Conservation (phyloP, 176 grass and related monocot species). For the maize (Zea mays) region Zm-B73-REFERENCE-NAM-5.0 NC_050099.1:104722001-104722500, state of each 20-base stretch:
- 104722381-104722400: not conserved
- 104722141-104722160: not conserved
- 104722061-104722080: conserved; percentile 71
- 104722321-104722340: conserved; percentile 42
- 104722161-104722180: not conserved
- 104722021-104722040: conserved; percentile 71
- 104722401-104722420: conserved; percentile 25
- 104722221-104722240: conserved; percentile 76
- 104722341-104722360: conserved; percentile 31
- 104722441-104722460: conserved; percentile 26
- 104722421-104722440: conserved; percentile 29
- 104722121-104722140: conserved; percentile 11
- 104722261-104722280: conserved; percentile 79
- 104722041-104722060: conserved; percentile 51
- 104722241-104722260: conserved; percentile 74
- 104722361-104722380: conserved; percentile 31
- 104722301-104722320: conserved; percentile 47
- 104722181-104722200: conserved; percentile 10
- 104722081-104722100: conserved; percentile 90
- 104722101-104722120: conserved; percentile 97
- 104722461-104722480: conserved; percentile 27
- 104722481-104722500: conserved; percentile 16
- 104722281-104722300: conserved; percentile 76
- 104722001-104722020: not conserved
- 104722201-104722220: conserved; percentile 52